Evolutionary conservation across 331 rosid genomes (phyloP).

Genomic region (Ulmus americana): DNA sequence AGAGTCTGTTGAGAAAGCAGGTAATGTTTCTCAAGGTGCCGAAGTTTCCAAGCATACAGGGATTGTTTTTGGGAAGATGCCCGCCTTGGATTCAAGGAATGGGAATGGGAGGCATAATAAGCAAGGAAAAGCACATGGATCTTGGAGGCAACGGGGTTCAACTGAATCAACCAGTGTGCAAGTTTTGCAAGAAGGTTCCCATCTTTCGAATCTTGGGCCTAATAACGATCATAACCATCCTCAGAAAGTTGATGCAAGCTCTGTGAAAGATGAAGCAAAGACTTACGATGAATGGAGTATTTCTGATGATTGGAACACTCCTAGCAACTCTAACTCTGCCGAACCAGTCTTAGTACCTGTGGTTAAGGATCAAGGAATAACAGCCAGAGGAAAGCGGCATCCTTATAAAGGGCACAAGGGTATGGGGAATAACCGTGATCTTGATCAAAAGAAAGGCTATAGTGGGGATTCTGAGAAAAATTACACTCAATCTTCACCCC

Average conservation of each 20-base stretch:
- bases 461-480: slow-evolving; percentile 37
- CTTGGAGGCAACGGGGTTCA: slow-evolving; percentile 62
- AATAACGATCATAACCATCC: slow-evolving; percentile 30
- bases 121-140: slow-evolving; percentile 61
- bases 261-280: slow-evolving; percentile 41
- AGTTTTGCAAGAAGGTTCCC: slow-evolving; percentile 36
- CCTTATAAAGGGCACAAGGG: slow-evolving; percentile 54
- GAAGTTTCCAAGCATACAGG: slow-evolving; percentile 34
- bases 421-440: slow-evolving; percentile 41
- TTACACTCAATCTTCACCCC: slow-evolving; percentile 27
- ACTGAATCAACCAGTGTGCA: slow-evolving; percentile 35
- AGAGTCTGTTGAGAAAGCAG: slow-evolving; percentile 38
- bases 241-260: slow-evolving; percentile 33
- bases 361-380: slow-evolving; percentile 45
- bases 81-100: slow-evolving; percentile 40
- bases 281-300: slow-evolving; percentile 36
- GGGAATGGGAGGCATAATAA: slow-evolving; percentile 53
- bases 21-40: slow-evolving; percentile 37
- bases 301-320: slow-evolving; percentile 32
- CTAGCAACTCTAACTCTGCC: slow-evolving; percentile 18
- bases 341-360: slow-evolving; percentile 32
- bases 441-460: slow-evolving; percentile 41
- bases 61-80: slow-evolving; percentile 33
- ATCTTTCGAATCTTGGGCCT: slow-evolving; percentile 31
- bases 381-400: slow-evolving; percentile 45